Percentiles rank a stretch among this genome's conserved stretches.
phyloP scores from a whole-genome alignment of 805 yeast species.

The Pichia exigua region DNA sequence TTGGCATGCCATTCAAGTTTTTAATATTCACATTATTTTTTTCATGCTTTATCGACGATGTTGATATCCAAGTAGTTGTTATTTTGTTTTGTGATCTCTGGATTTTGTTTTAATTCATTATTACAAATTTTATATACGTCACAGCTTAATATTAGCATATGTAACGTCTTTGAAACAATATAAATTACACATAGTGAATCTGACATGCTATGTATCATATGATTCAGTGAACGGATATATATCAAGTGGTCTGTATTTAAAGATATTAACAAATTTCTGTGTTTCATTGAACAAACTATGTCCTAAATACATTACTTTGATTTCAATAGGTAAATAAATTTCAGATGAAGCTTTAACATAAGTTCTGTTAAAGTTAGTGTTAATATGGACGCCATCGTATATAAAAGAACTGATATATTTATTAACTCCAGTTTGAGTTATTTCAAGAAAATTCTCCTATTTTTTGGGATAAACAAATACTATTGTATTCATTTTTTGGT shows the following conservation, averaged over 20 bases:
- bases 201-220: constrained; percentile 9
- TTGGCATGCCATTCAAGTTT: background rate
- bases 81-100: background rate
- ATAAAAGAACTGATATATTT: background rate
- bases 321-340: constrained; percentile 6
- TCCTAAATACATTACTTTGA: constrained; percentile 13
- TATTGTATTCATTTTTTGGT: constrained; percentile 5
- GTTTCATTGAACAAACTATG: constrained; percentile 17
- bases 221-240: constrained; percentile 16
- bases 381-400: background rate
- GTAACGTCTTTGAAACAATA: constrained; percentile 3
- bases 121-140: background rate
- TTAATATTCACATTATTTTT: too few species aligned
- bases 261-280: constrained; percentile 8
- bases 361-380: background rate
- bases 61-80: background rate
- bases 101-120: background rate
- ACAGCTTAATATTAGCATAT: constrained; percentile 2
- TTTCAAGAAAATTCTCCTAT: background rate
- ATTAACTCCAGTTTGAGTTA: background rate
- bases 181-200: constrained; percentile 12
- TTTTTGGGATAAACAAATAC: constrained; percentile 2
- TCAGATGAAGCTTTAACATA: background rate
- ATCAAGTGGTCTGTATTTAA: constrained; percentile 7
- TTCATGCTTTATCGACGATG: background rate